Base-by-base conservation (phyloP, 2,329 filamentous ascomycete species). In the Colletotrichum brevisporum region DNA sequence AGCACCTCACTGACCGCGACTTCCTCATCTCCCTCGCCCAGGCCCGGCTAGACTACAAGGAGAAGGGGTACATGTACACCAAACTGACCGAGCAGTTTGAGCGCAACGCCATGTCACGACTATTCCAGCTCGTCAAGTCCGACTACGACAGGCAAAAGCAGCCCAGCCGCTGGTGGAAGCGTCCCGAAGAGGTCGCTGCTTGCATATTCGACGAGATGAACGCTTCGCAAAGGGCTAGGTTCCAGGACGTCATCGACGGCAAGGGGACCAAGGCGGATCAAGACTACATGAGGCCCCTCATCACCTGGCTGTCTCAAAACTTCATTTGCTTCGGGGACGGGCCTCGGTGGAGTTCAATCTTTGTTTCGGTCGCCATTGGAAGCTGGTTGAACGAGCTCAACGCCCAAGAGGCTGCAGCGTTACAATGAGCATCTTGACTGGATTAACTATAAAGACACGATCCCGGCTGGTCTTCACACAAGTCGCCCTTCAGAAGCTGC, bases 251-350 rank as follows among this genome's bases (percentile, higher is more conserved):
- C 0, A 10, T 63, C 2, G 54, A 67, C n/a, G 70, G 70, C 2
- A 41, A 27, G 4, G 70, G 70, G 0, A 27, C 58, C 1, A 31
- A 47, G 2, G 54, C 10, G 15, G 67, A 70, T 24, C 31, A 47
- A 5, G 41, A 47, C 2, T 21, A 67, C 43, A 4, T 71, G 45
- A 9, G 52, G 21, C 15, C 43, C 8, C 48, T 71, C 0, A 18
- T 67, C 4, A 31, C 36, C 6, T 59, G 54, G 58, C 15, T 67
- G 13, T 59, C 56, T 6, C 55, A 62, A 18, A 67, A 61, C 26
- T 70, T 56, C 31, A 50, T 63, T 5, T 71, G 70, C 52, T 59
- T 71, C 21, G 70, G 70, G 2, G 59, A 71, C 1, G 70, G 70
- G 5, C 70, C 70, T 1, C 18, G 67, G 12, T 71, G 70, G 70